These are phyloP conservation scores for Serendipita sp. DNA, from an alignment of 768 basidiomycete species.

Conservation along the genomic window DNA sequence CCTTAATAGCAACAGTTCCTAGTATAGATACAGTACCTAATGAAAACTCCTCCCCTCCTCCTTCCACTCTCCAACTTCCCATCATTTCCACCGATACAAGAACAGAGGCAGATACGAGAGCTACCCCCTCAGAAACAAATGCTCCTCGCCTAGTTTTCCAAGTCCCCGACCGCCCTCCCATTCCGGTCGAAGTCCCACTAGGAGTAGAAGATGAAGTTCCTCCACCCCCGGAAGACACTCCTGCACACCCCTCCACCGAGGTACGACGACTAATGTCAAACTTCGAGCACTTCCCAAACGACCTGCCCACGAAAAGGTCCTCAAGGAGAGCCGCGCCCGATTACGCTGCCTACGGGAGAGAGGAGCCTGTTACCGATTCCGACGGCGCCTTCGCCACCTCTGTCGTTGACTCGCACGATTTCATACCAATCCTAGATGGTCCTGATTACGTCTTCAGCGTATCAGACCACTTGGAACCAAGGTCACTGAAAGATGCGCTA, in stretches of 20 bases:
- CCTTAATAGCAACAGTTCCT: not conserved
- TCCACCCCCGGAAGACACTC: not conserved
- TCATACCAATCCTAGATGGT: not conserved
- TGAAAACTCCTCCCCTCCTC: not conserved
- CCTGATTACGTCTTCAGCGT: not conserved
- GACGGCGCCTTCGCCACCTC: not conserved
- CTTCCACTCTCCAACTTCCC: not conserved
- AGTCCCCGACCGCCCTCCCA: not conserved
- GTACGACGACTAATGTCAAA: not conserved
- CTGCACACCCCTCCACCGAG: not conserved
- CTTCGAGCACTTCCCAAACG: not conserved
- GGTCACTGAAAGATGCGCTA: slow-evolving; percentile 12
- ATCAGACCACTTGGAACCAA: slow-evolving; percentile 6
- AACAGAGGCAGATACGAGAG: not conserved
- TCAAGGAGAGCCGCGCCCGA: not conserved
- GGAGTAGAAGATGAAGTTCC: too few species aligned
- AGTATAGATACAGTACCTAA: not conserved
- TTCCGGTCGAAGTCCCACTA: too few species aligned
- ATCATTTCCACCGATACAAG: not conserved
- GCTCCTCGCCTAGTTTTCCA: not conserved
- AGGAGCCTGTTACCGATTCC: not conserved
- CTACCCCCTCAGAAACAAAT: not conserved
- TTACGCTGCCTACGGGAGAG: not conserved
- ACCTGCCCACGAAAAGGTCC: not conserved
- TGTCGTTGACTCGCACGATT: not conserved